Evolutionary conservation across 106 monocot species (phyloP), one percentile per base, ranked within the genome.

Genomic region (Dendrobium officinale): DNA sequence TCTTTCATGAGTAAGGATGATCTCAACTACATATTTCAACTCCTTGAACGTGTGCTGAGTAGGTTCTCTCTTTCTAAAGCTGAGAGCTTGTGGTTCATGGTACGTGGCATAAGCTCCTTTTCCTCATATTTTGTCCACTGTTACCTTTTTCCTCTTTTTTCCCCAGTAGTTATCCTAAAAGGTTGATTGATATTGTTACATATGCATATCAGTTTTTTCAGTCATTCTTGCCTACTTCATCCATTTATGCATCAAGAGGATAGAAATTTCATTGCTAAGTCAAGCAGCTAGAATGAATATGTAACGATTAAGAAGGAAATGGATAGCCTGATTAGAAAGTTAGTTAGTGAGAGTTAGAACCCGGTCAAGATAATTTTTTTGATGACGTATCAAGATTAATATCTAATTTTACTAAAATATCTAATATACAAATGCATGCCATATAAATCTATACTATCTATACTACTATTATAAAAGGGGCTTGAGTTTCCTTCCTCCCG

Each of bases 1-100:
- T n/a, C n/a, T n/a, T 75, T 78, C 13, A 31, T 86, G 54, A 80
- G 76, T 61, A 85, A 83, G 78, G 83, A 86, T 27, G 84, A 80
- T 74, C 70, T 92, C 67, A 37, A 81, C 61, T 83, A 76, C 79
- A 13, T 88, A 11, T 79, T 88, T 75, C 59, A 83, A 73, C 84
- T 90, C 42, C 75, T 92, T 22, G 75, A 70, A 31, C 26, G 73
- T 88, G 86, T 72, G 3, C 75, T 88, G 42, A 77, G 59, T 5
- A 92, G 78, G 47, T 27, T 86, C 54, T 74, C 87, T 42, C 48
- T 86, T 70, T 78, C 86, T 4, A 82, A 88, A 81, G 70, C 86
- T 20, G 88, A 92, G 80, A 22, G 26, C 27, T 81, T 92, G 85
- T 90, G 89, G 89, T 82, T 90, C 54, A 82, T 84, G 90, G 92